These are phyloP conservation scores for Gaertneriomyces sp. DNA, from an alignment of 192 early-diverging fungal genomes.

Conservation along the genomic window DNA sequence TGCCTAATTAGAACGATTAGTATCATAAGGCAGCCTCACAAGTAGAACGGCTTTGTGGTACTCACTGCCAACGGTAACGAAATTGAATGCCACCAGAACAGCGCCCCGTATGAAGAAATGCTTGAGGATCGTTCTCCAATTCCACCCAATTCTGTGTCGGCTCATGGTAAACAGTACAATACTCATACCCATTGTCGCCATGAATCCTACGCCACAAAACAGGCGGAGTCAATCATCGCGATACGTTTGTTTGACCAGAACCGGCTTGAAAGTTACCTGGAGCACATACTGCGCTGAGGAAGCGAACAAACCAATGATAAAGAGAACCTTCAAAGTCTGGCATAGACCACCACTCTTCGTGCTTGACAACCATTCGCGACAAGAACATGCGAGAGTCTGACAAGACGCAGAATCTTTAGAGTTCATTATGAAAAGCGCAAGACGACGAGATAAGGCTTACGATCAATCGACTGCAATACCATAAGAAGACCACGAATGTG, in stretches of 20 bases:
- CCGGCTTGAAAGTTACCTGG: constrained; percentile 6
- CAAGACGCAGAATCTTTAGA: not conserved
- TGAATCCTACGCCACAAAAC: constrained; percentile 14
- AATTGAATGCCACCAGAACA: constrained; percentile 32
- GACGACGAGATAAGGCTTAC: constrained; percentile 20
- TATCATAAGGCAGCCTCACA: not conserved
- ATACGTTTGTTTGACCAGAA: not conserved
- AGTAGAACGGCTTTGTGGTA: not conserved
- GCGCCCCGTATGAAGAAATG: constrained; percentile 37
- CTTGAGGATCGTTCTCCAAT: constrained; percentile 24
- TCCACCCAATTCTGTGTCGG: constrained; percentile 33
- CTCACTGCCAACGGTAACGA: constrained; percentile 17
- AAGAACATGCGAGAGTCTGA: constrained; percentile 27
- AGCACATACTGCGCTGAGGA: constrained; percentile 38
- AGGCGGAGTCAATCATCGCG: not conserved
- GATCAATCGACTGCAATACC: constrained; percentile 34
- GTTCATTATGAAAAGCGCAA: not conserved
- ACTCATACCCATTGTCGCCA: constrained; percentile 42
- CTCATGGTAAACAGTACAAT: constrained; percentile 34
- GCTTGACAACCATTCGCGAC: constrained; percentile 22
- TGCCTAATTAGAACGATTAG: too few species aligned
- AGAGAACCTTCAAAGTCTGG: constrained; percentile 31
- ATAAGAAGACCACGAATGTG: constrained; percentile 29
- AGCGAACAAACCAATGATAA: constrained; percentile 31
- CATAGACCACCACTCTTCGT: constrained; percentile 45